Conservation (phyloP, 148 eudicot genomes). For the Rhododendron vialii region DNA sequence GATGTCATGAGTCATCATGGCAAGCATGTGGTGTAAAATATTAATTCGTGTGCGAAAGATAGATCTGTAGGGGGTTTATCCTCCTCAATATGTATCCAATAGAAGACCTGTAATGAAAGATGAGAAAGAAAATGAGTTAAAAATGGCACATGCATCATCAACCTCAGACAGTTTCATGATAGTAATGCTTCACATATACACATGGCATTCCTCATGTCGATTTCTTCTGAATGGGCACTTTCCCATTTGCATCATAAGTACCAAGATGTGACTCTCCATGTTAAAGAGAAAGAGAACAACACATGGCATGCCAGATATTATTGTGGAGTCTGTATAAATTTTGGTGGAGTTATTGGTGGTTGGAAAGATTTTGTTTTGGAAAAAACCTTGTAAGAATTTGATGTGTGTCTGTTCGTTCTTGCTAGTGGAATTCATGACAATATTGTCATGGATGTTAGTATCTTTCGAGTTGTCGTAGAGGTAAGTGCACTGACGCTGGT, state of each 20-base stretch:
- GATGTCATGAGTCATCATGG: neutral
- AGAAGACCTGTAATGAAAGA: slow-evolving; percentile 27
- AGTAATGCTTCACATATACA: slow-evolving; percentile 31
- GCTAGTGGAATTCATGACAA: slow-evolving; percentile 3
- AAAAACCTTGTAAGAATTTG: slow-evolving; percentile 39
- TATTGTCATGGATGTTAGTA: too few species aligned
- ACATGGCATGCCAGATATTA: too few species aligned
- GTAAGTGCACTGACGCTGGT: too few species aligned
- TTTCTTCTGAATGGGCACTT: slow-evolving; percentile 32
- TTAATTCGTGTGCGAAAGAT: neutral
- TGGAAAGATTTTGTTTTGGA: slow-evolving; percentile 32
- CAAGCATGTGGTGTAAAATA: neutral
- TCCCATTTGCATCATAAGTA: slow-evolving; percentile 5
- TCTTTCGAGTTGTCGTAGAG: too few species aligned
- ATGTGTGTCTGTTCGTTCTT: slow-evolving; percentile 36
- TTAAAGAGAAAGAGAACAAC: neutral
- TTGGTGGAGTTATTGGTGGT: slow-evolving; percentile 18
- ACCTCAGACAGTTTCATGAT: slow-evolving; percentile 15
- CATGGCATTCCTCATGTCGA: slow-evolving; percentile 34
- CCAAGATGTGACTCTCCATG: slow-evolving; percentile 24
- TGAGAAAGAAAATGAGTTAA: slow-evolving; percentile 21
- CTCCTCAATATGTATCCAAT: slow-evolving; percentile 15
- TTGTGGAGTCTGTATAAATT: neutral
- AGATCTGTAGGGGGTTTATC: neutral
- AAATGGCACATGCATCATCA: slow-evolving; percentile 22